phyloP scores from a whole-genome alignment of 768 basidiomycete genomes.

The Leccinum disarticulatum region DNA sequence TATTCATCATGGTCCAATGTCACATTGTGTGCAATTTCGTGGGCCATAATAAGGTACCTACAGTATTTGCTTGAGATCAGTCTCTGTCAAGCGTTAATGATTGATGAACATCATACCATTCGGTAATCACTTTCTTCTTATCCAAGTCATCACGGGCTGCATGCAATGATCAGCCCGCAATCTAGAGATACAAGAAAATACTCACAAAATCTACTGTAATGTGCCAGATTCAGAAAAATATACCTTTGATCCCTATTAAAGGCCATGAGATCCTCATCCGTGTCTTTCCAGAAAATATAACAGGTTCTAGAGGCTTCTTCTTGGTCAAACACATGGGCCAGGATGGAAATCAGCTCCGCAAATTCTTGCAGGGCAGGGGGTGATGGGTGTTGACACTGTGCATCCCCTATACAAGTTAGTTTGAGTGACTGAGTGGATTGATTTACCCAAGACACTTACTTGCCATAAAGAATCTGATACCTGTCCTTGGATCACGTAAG shows the following conservation, averaged over 20 bases:
- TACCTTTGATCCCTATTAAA: constrained; percentile 17
- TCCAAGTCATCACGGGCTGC: constrained; percentile 3
- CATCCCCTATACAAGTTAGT: background rate
- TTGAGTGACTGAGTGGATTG: background rate
- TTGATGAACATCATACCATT: constrained; percentile 11
- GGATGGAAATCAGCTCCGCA: background rate
- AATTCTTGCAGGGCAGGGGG: constrained; percentile 1
- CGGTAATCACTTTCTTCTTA: constrained; percentile 1
- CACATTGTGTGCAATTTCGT: constrained; percentile 28
- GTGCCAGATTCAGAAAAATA: constrained; percentile 16
- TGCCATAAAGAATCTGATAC: constrained; percentile 14
- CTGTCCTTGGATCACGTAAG: background rate
- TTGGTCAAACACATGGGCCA: constrained; percentile 5
- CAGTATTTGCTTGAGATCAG: background rate
- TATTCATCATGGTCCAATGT: constrained; percentile 27
- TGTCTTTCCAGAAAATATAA: constrained; percentile 21
- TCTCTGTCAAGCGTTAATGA: background rate
- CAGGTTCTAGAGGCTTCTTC: background rate
- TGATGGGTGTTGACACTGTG: constrained; percentile 1
- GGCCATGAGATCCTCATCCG: constrained; percentile 17
- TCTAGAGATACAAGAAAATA: background rate
- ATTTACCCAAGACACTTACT: constrained; percentile 2
- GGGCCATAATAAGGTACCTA: constrained; percentile 31
- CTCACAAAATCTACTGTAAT: constrained; percentile 13
- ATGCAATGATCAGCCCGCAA: background rate